Evolutionary conservation across 495 filamentous ascomycete genomes (phyloP), one percentile per base, ranked within the genome.

Genomic region (Astrothelium macrocarpum): DNA sequence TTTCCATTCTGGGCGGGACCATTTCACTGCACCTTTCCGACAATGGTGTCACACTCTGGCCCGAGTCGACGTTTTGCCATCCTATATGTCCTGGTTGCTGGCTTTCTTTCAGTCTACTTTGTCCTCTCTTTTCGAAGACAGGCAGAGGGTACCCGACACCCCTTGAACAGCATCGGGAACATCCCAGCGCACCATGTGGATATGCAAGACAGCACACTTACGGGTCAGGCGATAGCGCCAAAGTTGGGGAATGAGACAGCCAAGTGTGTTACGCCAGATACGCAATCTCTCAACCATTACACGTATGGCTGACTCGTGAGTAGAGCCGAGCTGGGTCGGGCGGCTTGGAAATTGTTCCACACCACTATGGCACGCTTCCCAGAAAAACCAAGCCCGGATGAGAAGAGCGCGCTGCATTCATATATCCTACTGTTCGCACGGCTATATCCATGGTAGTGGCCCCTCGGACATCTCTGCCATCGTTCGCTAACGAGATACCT

Each of bases 311-410:
- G n/a, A 56, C 49, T 29, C 25, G 49, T 20, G 11, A 29, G 7
- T 68, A 93, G 89, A 77, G 92, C 89, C 59, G 90, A 96, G 77
- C 81, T 96, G 20, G 92, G 92, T 64, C 87, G 90, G 68, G 86
- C 91, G 29, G 85, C 89, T 25, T 96, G 90, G 92, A 91, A 92
- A 71, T 85, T 96, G 67, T 84, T 98, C 70, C 94, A 98, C 76
- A 98, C 95, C 1, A 94, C 90, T 73, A 90, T 97, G 82, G 88
- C 90, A 39, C 86, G 91, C 62, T 98, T 93, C 76, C 95, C 94
- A 45, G 89, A 92, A 67, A 81, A 87, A 62, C 93, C 94, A 0
- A 88, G 87, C 0, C 72, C 81, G 60, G 90, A 96, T 67, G 91
- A 98, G 71, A 87, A 88, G 63, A 81, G 87, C 45, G 90, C 95